Evolutionary conservation across 108 stramenopile species (phyloP).

Genomic region (Fragilaria radians): DNA sequence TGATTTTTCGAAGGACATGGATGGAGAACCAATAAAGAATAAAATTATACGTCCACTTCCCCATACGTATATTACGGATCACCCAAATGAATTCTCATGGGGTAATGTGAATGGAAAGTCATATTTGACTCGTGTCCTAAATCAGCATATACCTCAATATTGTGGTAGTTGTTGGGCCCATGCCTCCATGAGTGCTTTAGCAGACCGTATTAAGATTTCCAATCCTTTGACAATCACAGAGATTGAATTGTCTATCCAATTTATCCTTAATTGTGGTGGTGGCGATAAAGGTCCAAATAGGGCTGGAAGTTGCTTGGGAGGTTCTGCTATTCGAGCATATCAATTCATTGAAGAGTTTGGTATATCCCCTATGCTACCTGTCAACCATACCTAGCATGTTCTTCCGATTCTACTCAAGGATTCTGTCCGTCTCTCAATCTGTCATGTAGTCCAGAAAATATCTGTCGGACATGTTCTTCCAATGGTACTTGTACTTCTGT

Average conservation of each 20-base stretch:
- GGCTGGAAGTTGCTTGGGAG: conserved; percentile 72
- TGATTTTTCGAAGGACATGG: too few species aligned
- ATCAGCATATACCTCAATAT: conserved; percentile 89
- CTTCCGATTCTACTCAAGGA: conserved; percentile 62
- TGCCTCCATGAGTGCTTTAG: conserved; percentile 67
- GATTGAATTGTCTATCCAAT: conserved; percentile 72
- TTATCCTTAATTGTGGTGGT: conserved; percentile 79
- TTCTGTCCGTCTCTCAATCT: conserved; percentile 72
- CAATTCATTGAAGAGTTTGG: conserved; percentile 52
- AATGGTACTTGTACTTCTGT: conserved; percentile 22
- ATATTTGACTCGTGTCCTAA: conserved; percentile 76
- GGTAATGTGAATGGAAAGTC: conserved; percentile 67
- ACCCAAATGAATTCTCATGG: conserved; percentile 71
- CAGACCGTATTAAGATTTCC: conserved; percentile 84
- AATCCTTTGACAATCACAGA: conserved; percentile 17
- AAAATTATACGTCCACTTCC: conserved; percentile 41
- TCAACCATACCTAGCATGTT: conserved; percentile 78
- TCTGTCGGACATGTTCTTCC: conserved; percentile 61
- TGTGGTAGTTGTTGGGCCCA: conserved; percentile 85
- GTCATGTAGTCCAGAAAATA: conserved; percentile 58
- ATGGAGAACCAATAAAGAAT: neutral
- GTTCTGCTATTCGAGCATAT: conserved; percentile 61
- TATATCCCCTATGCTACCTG: conserved; percentile 79
- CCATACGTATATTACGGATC: conserved; percentile 28
- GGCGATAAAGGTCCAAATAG: neutral